Evolutionary conservation across 192 early-diverging fungal genomes (phyloP).

Genomic region (Haplosporangium gracile): DNA sequence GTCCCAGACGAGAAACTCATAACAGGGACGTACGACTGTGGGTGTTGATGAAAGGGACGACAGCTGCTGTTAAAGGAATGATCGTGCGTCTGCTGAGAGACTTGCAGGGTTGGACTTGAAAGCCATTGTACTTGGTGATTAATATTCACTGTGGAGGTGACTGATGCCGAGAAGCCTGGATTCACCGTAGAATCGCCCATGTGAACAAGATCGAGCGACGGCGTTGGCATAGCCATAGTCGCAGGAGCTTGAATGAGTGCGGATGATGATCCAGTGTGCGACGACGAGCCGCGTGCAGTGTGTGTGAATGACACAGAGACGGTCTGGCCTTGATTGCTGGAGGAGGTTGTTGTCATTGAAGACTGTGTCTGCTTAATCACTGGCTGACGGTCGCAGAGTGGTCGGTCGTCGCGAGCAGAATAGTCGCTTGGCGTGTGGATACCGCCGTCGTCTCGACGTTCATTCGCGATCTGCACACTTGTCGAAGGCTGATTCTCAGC

Average conservation of each 20-base stretch:
- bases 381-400: neutral
- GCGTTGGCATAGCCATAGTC: neutral
- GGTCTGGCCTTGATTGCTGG: neutral
- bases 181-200: neutral
- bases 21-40: neutral
- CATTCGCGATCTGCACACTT: too few relatives aligned
- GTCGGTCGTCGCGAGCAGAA: neutral
- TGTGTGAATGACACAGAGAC: neutral
- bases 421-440: too few relatives aligned
- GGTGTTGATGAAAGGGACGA: neutral
- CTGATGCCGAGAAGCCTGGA: neutral
- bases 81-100: too few relatives aligned
- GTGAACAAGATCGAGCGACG: neutral
- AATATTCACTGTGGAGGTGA: neutral
- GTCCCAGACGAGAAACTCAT: neutral
- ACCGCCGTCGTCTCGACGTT: too few relatives aligned
- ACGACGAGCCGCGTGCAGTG: neutral
- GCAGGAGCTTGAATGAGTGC: neutral
- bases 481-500: neutral
- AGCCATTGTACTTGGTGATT: neutral
- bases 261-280: too few relatives aligned
- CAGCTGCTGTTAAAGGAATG: neutral
- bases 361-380: neutral
- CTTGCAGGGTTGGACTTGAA: too few relatives aligned
- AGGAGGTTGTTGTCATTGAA: neutral